Base-by-base conservation (phyloP, 179 eudicot species). In the Gypsophila paniculata region DNA sequence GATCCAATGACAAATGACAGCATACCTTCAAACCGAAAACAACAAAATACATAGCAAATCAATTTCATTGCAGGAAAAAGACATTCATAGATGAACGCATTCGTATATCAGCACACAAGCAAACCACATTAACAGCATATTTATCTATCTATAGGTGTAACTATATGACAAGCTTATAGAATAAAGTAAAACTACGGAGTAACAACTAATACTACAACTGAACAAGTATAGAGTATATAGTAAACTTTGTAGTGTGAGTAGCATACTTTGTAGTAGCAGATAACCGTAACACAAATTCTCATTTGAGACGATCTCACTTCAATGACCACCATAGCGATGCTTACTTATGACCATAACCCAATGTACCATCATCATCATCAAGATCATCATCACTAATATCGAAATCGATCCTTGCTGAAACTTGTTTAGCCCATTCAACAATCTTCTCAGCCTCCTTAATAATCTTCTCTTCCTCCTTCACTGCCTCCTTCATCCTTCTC, bases 351-450 rank as follows among this genome's bases (percentile, higher is more conserved):
- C 66, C 58, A 74, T 81, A 85, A 80, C 86, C 80, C 17, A 87
- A 75, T 15, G 6, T 1, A 29, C 4, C 46, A 42, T 42, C 46
- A 2, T 42, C 46, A 42, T 6, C 66, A 64, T 67, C 70, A 59
- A 67, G 32, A 79, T 86, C 89, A 79, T 85, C 89, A 65, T 82
- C 86, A 79, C 83, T 61, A 38, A 73, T 80, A 11, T 89, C 81
- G 52, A 87, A 71, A 58, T 91, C 89, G 81, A 94, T 84, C 70
- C 95, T 84, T 5, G 88, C 89, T 75, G 96, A 94, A 17, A 85
- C 90, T 62, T 91, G 96, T 73, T 85, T 91, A 29, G 93, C 99
- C 92, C 87, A 90, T 64, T 88, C 85, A 10, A 90, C 95, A 71
- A 90, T 90, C 79, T 90, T 90, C 80, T 87, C 97, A 17, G 99